phyloP scores from a whole-genome alignment of 2,329 filamentous ascomycete species.

The Pestalotiopsis sp. region DNA sequence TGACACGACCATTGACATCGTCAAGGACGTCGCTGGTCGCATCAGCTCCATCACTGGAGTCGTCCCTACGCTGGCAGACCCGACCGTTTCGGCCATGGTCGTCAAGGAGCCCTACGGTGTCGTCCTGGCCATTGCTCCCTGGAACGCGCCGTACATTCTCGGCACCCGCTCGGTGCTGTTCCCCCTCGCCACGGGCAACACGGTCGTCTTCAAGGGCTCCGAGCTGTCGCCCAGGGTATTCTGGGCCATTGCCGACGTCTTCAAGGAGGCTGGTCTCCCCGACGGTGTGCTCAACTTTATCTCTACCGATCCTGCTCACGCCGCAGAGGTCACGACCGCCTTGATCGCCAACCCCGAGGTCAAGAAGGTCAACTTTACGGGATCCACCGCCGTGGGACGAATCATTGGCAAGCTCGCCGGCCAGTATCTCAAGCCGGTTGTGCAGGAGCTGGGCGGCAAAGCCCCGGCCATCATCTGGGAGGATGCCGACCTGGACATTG shows the following conservation, averaged over 20 bases:
- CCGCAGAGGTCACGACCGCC: slow-evolving; percentile 59
- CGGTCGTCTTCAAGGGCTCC: slow-evolving; percentile 64
- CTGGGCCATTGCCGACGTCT: slow-evolving; percentile 57
- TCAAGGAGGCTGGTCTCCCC: slow-evolving; percentile 67
- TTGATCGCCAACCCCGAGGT: slow-evolving; percentile 63
- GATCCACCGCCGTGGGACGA: slow-evolving; percentile 64
- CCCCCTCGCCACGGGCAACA: slow-evolving; percentile 68
- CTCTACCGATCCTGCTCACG: slow-evolving; percentile 58
- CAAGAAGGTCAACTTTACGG: slow-evolving; percentile 73
- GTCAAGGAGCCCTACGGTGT: slow-evolving; percentile 71
- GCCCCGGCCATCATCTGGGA: slow-evolving; percentile 67
- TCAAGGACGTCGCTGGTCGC: slow-evolving; percentile 41
- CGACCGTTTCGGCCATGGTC: slow-evolving; percentile 59
- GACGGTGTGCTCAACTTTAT: slow-evolving; percentile 67
- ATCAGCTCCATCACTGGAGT: slow-evolving; percentile 34
- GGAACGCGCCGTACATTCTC: slow-evolving; percentile 53
- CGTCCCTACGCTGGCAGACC: slow-evolving; percentile 35
- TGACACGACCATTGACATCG: slow-evolving; percentile 31
- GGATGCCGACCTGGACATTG: slow-evolving; percentile 66
- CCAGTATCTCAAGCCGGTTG: slow-evolving; percentile 66
- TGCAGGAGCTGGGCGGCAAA: slow-evolving; percentile 74
- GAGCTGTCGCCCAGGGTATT: slow-evolving; percentile 61
- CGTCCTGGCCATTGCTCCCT: slow-evolving; percentile 67
- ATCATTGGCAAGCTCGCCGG: slow-evolving; percentile 66
- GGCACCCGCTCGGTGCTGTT: slow-evolving; percentile 48